Base-by-base conservation (phyloP, 345 rosid species). In the Acer negundo region DNA sequence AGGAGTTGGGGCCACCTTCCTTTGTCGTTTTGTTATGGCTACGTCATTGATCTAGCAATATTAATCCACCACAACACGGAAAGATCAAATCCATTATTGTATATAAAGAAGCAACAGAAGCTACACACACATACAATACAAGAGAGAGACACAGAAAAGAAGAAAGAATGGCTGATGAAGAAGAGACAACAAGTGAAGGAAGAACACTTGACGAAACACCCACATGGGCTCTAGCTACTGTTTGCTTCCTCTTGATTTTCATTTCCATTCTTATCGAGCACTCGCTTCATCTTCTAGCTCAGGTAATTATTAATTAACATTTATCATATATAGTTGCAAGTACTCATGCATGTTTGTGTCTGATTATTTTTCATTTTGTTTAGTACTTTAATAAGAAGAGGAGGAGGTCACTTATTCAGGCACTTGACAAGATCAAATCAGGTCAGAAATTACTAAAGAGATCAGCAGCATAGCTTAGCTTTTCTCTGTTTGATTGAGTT, bases 161-260 rank as follows among this genome's bases (percentile, higher is more conserved):
- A n/a, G 3, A 28, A 62, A 35, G 26, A 4, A 87, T 77, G 81
- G 69, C 69, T 13, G 84, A 4, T 35, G 38, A 35, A 35, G 38
- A 7, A 73, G 79, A 77, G 73, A 46, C 64, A 42, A 51, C 65
- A 11, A 82, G 23, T 11, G 80, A 68, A 20, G 91, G 81, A 77
- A 70, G 77, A 28, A 73, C 91, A 42, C 80, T 92, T 11, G 86
- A 91, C 67, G 70, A 61, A 62, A 92, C 98, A 2, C 90, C 97
- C 17, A 94, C 97, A 73, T 94, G 98, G 98, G 96, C 94, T 22
- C 88, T 94, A 7, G 94, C 98, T 6, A 85, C 89, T 1, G 91
- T 94, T 80, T 93, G 94, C 78, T 86, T 90, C 79, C 42, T 92
- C 80, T 77, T 94, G 70, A 89, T 92, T 10, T 42, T 79, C 1